Percentiles rank a stretch among this genome's conserved stretches.
Conservation (phyloP, 2,329 filamentous ascomycete genomes). For the Pyrenophora seminiperda region DNA sequence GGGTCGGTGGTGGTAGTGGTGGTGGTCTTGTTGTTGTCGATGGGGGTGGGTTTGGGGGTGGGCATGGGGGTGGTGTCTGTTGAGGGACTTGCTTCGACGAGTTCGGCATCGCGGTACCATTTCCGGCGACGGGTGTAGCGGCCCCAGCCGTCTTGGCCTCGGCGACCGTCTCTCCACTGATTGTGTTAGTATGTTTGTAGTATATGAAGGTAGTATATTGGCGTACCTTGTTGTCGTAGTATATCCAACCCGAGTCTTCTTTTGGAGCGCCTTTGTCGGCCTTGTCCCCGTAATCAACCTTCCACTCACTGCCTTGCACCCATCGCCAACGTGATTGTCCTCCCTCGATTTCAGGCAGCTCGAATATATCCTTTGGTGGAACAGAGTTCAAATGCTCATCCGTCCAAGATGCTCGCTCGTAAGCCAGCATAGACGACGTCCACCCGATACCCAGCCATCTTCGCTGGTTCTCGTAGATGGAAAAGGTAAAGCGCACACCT, state of each 20-base stretch:
- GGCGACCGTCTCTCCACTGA: slow-evolving; percentile 86
- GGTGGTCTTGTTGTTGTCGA: slow-evolving; percentile 38
- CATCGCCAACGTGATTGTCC: slow-evolving; percentile 73
- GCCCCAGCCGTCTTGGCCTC: slow-evolving; percentile 88
- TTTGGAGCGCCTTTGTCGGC: slow-evolving; percentile 45
- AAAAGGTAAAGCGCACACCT: slow-evolving; percentile 94
- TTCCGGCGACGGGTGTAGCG: slow-evolving; percentile 91
- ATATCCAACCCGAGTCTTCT: slow-evolving; percentile 83
- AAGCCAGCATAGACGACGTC: slow-evolving; percentile 88
- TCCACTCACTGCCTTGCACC: slow-evolving; percentile 85
- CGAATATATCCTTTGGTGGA: slow-evolving; percentile 73
- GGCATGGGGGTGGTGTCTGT: slow-evolving; percentile 53
- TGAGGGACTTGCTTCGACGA: slow-evolving; percentile 71
- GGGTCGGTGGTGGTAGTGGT: too few species aligned
- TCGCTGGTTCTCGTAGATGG: slow-evolving; percentile 93
- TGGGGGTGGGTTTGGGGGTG: slow-evolving; percentile 44
- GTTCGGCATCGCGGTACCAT: slow-evolving; percentile 95
- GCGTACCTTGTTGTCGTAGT: slow-evolving; percentile 91
- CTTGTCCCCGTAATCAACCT: slow-evolving; percentile 72
- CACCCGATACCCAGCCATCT: slow-evolving; percentile 94
- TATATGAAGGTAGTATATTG: not conserved
- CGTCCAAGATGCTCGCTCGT: slow-evolving; percentile 90
- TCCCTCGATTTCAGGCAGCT: slow-evolving; percentile 69
- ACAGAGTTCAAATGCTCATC: slow-evolving; percentile 90
- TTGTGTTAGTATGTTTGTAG: slow-evolving; percentile 17